Conservation (phyloP, 2,329 filamentous ascomycete species). For the Plectosphaerella cucumerina region DNA sequence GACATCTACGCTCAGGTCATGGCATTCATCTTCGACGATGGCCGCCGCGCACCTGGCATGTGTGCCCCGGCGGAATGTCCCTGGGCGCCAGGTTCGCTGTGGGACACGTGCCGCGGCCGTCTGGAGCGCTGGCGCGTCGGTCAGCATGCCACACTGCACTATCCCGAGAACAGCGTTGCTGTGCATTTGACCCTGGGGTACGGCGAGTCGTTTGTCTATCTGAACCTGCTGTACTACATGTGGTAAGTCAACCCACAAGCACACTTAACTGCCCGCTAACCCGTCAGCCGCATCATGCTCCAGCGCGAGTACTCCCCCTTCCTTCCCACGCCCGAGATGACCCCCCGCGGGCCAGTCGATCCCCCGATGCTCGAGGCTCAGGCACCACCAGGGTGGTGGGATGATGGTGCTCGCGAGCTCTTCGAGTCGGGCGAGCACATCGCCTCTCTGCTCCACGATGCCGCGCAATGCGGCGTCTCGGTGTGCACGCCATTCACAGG, state of each 20-base stretch:
- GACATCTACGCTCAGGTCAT: constrained; percentile 38
- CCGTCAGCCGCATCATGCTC: constrained; percentile 32
- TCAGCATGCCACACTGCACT: constrained; percentile 30
- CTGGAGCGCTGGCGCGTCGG: constrained; percentile 28
- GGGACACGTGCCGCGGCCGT: constrained; percentile 22
- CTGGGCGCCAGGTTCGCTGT: constrained; percentile 30
- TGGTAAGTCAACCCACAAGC: constrained; percentile 22
- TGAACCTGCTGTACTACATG: constrained; percentile 39
- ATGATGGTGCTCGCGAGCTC: constrained; percentile 28
- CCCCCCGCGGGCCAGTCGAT: constrained; percentile 33
- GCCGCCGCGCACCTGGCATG: constrained; percentile 34
- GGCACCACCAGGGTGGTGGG: constrained; percentile 35
- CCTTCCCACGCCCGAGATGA: constrained; percentile 27
- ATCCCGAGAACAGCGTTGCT: constrained; percentile 29
- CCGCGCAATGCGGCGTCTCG: constrained; percentile 28
- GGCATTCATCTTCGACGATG: constrained; percentile 37
- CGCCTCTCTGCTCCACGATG: constrained; percentile 27
- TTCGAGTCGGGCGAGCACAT: constrained; percentile 32
- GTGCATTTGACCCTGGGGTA: constrained; percentile 33
- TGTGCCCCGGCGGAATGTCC: constrained; percentile 31
- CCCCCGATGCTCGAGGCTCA: constrained; percentile 31
- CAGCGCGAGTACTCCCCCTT: constrained; percentile 40
- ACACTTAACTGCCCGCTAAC: neutral
- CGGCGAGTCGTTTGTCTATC: constrained; percentile 35
- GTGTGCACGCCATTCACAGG: constrained; percentile 37